Evolutionary conservation across 345 rosid species (phyloP), one percentile per base, ranked within the genome.

Genomic region (Microcos paniculata): DNA sequence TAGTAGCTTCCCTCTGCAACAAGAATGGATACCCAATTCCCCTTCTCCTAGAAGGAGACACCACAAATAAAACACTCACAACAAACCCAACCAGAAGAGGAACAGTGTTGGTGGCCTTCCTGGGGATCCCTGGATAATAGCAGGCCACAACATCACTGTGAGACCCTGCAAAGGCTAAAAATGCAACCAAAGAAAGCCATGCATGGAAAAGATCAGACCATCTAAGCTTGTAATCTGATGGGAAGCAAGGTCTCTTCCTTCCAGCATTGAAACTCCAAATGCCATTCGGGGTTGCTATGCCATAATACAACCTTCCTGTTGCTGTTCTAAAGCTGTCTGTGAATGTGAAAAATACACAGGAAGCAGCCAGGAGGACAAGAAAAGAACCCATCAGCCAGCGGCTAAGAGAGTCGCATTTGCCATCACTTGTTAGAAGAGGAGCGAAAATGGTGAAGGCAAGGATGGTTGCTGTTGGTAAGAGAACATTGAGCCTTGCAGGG

Each of bases 361-460:
- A 85, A 48, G 82, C 78, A 1, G 87, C 85, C 21, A 80, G 75
- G 33, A 80, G 3, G 56, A 65, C 59, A 21, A 78, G 24, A 16
- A 82, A 85, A 74, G 61, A 62, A 21, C 82, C 88, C 87, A 80
- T 79, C 59, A 87, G 63, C 88, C 88, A 79, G 48, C 78, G 81
- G 79, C 76, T 72, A 15, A 79, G 53, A 31, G 62, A 9, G 51
- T 81, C 69, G 79, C 88, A 87, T n/a, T 23, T 14, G 12, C 88
- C 88, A 18, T 87, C 86, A 12, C 80, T 85, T 66, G 87, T 87
- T 35, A 83, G 77, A 42, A 87, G 79, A 38, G 88, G 90, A 62
- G 85, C 83, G n/a, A 87, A 85, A 40, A 85, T 87, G 80, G 88
- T 81, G 80, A 87, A 85, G 55, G 83, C 83, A 7, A 85, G 83